Percentiles rank a stretch among this genome's conserved stretches.
phyloP scores from a whole-genome alignment of 371 early-diverging fungal genomes.

The Mucor irregularis region DNA sequence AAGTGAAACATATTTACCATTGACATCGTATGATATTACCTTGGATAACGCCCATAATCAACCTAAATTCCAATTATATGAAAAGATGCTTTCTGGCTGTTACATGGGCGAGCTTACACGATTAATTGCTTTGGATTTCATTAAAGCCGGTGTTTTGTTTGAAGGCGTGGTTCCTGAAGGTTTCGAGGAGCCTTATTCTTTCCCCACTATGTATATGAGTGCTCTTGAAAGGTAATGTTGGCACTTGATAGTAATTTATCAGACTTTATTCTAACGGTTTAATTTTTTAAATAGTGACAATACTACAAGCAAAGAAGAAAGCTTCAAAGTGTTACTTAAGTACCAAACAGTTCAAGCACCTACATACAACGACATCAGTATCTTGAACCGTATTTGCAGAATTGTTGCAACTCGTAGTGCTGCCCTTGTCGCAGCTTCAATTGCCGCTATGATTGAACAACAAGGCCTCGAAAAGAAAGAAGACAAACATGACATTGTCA shows the following conservation, averaged over 20 bases:
- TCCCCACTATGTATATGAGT: slow-evolving; percentile 66
- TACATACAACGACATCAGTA: slow-evolving; percentile 12
- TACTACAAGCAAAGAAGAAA: slow-evolving; percentile 4
- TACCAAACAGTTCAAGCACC: slow-evolving; percentile 4
- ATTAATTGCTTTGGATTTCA: slow-evolving; percentile 66
- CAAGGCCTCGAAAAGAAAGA: slow-evolving; percentile 19
- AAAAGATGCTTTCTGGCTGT: slow-evolving; percentile 82
- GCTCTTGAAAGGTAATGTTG: slow-evolving; percentile 2
- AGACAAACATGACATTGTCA: slow-evolving; percentile 44
- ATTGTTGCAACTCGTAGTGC: slow-evolving; percentile 86
- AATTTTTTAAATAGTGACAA: background rate
- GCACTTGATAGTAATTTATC: no score
- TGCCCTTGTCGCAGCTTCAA: slow-evolving; percentile 67
- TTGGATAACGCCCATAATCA: slow-evolving; percentile 64
- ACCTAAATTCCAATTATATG: slow-evolving; percentile 64
- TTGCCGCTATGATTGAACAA: slow-evolving; percentile 29
- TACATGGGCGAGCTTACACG: slow-evolving; percentile 80
- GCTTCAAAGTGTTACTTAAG: slow-evolving; percentile 1
- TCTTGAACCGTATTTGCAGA: slow-evolving; percentile 60
- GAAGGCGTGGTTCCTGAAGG: slow-evolving; percentile 60
- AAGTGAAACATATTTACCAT: slow-evolving; percentile 61
- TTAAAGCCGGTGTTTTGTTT: slow-evolving; percentile 35
- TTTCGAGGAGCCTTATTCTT: slow-evolving; percentile 70
- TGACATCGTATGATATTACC: slow-evolving; percentile 63
- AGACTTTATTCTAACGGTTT: no score